Percentiles rank a stretch among this genome's conserved stretches.
Evolutionary conservation across 306 rosid genomes (phyloP).

Genomic region (Glycine tomentella): DNA sequence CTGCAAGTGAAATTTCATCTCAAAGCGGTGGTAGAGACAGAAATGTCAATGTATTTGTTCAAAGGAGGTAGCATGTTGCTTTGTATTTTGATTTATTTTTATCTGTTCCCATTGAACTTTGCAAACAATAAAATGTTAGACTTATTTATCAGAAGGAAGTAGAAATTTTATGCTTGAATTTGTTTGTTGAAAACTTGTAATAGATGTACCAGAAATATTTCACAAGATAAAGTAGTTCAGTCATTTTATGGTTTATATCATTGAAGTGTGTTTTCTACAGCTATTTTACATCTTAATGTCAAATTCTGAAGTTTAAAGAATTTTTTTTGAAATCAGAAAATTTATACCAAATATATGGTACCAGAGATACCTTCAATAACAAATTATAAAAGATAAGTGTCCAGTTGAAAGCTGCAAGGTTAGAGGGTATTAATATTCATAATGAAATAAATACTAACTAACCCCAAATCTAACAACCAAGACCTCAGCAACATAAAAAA

Average conservation of each 20-base stretch:
- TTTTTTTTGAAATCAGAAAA: too few relatives aligned
- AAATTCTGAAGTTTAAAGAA: slow-evolving; percentile 26
- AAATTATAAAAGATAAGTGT: too few relatives aligned
- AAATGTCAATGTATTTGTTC: slow-evolving; percentile 76
- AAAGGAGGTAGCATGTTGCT: slow-evolving; percentile 73
- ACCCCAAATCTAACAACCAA: too few relatives aligned
- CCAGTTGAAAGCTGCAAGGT: too few relatives aligned
- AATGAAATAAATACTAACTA: too few relatives aligned
- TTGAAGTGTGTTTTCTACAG: slow-evolving; percentile 1
- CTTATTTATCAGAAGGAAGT: slow-evolving; percentile 39
- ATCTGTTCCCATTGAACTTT: slow-evolving; percentile 30
- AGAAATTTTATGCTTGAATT: slow-evolving; percentile 33
- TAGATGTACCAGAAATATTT: slow-evolving; percentile 22
- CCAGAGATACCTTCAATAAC: too few relatives aligned
- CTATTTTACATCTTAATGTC: slow-evolving; percentile 23
- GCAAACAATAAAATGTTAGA: slow-evolving; percentile 8
- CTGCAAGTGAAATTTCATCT: slow-evolving; percentile 85
- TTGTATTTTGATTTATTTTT: slow-evolving; percentile 38
- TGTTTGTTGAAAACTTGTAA: slow-evolving; percentile 25
- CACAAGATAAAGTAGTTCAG: slow-evolving; percentile 14
- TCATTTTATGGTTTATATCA: slow-evolving; percentile 9
- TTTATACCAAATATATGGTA: too few relatives aligned
- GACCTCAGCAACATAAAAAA: too few relatives aligned
- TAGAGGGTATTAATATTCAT: too few relatives aligned
- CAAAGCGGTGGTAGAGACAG: slow-evolving; percentile 75